A percentile compares a stretch with the other conserved stretches of the same genome.
Conservation (phyloP, 805 yeast species). For the Kurtzmaniella cleridarum region DNA sequence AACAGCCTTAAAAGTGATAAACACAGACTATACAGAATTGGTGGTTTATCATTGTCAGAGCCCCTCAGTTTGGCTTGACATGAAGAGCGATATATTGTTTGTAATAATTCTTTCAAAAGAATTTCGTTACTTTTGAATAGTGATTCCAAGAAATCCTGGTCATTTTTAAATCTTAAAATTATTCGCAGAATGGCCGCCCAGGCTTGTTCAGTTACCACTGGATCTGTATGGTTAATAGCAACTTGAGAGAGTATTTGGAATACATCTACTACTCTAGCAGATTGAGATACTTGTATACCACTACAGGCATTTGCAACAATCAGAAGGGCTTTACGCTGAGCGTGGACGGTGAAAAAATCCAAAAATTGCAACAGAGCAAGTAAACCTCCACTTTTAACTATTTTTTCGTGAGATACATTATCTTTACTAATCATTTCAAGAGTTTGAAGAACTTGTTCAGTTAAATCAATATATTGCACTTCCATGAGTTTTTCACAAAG, state of each 20-base stretch:
- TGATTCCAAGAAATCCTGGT: constrained; percentile 41
- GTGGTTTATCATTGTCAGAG: too few relatives aligned
- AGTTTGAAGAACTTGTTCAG: constrained; percentile 84
- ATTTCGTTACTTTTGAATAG: constrained; percentile 22
- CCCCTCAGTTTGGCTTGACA: too few relatives aligned
- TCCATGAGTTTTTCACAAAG: constrained; percentile 64
- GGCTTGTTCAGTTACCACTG: constrained; percentile 54
- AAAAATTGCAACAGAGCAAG: constrained; percentile 63
- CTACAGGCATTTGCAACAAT: constrained; percentile 69
- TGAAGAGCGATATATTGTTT: constrained; percentile 19
- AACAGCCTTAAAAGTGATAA: constrained; percentile 40
- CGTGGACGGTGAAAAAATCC: constrained; percentile 85
- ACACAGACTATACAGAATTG: constrained; percentile 28
- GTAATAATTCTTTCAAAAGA: constrained; percentile 18
- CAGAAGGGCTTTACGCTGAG: constrained; percentile 74
- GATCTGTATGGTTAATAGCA: constrained; percentile 50
- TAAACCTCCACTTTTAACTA: constrained; percentile 58
- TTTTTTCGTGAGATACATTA: constrained; percentile 41
- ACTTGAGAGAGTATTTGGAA: constrained; percentile 58
- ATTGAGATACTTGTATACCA: constrained; percentile 38
- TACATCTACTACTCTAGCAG: constrained; percentile 46
- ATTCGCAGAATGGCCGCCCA: constrained; percentile 62
- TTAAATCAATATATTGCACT: constrained; percentile 80
- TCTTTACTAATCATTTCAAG: constrained; percentile 60
- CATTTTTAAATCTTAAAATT: constrained; percentile 42